phyloP scores from a whole-genome alignment of 1,284 basidiomycete species.

The Clitocybe nebularis region DNA sequence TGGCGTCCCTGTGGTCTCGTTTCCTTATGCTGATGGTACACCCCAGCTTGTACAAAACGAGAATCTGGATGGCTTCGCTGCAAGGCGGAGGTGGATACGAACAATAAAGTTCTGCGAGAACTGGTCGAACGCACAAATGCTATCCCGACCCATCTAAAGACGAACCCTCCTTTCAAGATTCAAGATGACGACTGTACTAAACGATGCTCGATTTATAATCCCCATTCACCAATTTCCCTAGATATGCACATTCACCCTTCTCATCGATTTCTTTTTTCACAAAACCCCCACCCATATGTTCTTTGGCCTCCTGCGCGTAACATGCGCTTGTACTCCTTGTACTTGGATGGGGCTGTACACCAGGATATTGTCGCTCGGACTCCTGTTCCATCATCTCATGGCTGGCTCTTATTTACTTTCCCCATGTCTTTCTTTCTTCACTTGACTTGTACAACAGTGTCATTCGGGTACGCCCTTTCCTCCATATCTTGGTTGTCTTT shows the following conservation, averaged over 20 bases:
- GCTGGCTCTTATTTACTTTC: not conserved
- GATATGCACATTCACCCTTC: conserved; percentile 14
- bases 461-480: not conserved
- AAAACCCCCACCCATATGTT: conserved; percentile 2
- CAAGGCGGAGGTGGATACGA: conserved; percentile 35
- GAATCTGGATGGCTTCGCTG: conserved; percentile 76
- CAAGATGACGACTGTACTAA: conserved; percentile 2
- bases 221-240: conserved; percentile 9
- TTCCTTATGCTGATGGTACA: not conserved
- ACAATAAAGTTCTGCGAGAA: conserved; percentile 21
- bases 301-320: conserved; percentile 12
- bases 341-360: conserved; percentile 9
- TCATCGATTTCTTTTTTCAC: conserved; percentile 5
- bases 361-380: conserved; percentile 3
- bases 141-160: not conserved
- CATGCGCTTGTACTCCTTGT: conserved; percentile 8
- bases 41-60: conserved; percentile 68
- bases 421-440: conserved; percentile 7
- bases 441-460: conserved; percentile 15
- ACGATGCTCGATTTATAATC: conserved; percentile 4
- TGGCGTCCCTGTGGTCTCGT: not conserved
- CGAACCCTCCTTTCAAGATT: not conserved
- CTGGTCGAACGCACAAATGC: not conserved
- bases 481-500: conserved; percentile 9
- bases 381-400: not conserved